Percentiles rank a stretch among this genome's conserved stretches.
phyloP scores from a whole-genome alignment of 129 eudicot species.

The Ambrosia artemisiifolia region DNA sequence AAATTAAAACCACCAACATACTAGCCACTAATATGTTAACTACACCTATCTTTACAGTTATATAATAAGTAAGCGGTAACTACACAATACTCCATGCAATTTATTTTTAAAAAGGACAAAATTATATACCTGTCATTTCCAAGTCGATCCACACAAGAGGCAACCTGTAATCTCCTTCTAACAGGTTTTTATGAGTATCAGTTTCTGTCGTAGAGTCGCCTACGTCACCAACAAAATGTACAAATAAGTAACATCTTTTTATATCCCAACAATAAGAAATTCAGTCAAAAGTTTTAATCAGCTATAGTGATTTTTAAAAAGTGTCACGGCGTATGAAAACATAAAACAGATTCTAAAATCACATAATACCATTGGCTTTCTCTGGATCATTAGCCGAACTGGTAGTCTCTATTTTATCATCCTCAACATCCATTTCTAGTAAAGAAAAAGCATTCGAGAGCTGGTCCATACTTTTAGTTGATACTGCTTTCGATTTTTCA shows the following conservation, averaged over 20 bases:
- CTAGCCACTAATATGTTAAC: background rate
- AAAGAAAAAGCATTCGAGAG: slow-evolving; percentile 59
- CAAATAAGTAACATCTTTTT: background rate
- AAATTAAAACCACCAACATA: slow-evolving; percentile 11
- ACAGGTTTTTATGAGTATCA: slow-evolving; percentile 22
- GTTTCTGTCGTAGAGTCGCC: slow-evolving; percentile 42
- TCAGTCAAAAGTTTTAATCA: background rate
- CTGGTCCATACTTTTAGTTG: slow-evolving; percentile 40
- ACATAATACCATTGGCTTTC: slow-evolving; percentile 36
- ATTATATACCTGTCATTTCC: slow-evolving; percentile 88
- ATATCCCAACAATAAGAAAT: background rate
- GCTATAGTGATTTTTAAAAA: background rate
- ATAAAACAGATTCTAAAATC: background rate
- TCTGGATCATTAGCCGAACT: slow-evolving; percentile 25
- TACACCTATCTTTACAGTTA: background rate
- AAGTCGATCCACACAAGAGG: slow-evolving; percentile 99
- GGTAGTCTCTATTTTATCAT: slow-evolving; percentile 32
- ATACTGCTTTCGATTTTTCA: slow-evolving; percentile 13
- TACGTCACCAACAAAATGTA: slow-evolving; percentile 24
- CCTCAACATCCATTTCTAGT: slow-evolving; percentile 54
- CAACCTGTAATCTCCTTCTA: slow-evolving; percentile 41
- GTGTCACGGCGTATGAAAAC: background rate
- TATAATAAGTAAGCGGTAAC: background rate
- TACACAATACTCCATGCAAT: background rate
- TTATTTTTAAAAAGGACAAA: background rate